Percentiles rank a stretch among this genome's conserved stretches.
These are phyloP conservation scores for Shiraia sp. DNA, from an alignment of 2,329 filamentous ascomycete genomes.

Conservation along the genomic window DNA sequence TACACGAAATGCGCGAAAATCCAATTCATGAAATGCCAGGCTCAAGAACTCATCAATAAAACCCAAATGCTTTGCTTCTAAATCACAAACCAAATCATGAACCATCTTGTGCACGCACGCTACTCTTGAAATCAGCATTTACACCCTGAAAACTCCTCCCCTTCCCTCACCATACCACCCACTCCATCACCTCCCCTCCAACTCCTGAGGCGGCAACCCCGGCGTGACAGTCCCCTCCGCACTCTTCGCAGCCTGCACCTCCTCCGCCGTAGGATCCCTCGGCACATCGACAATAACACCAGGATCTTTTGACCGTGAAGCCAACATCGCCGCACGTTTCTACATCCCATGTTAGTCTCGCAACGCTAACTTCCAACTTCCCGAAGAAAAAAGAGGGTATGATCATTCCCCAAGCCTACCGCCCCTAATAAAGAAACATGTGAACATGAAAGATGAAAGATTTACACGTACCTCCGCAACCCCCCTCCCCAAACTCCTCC, in stretches of 20 bases:
- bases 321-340: conserved; percentile 46
- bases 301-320: conserved; percentile 45
- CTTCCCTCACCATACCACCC: too few species aligned
- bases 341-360: conserved; percentile 10
- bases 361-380: neutral
- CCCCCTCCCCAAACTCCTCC: conserved; percentile 16
- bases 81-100: too few species aligned
- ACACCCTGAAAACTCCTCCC: too few species aligned
- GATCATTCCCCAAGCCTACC: too few species aligned
- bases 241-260: conserved; percentile 44
- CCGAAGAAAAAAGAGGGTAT: too few species aligned
- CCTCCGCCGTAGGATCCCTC: conserved; percentile 48
- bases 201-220: neutral
- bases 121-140: too few species aligned
- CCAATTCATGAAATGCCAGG: neutral
- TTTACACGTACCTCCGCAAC: conserved; percentile 31
- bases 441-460: too few species aligned
- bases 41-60: too few species aligned
- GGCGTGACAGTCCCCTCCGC: conserved; percentile 20
- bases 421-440: too few species aligned
- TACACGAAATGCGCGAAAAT: neutral
- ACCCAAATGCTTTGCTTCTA: too few species aligned
- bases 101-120: too few species aligned
- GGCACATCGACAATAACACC: conserved; percentile 53
- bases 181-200: neutral